A percentile compares a stretch with the other conserved stretches of the same genome.
Conservation (phyloP, 1,139 yeast species). For the Blastobotrys ciferrii region DNA sequence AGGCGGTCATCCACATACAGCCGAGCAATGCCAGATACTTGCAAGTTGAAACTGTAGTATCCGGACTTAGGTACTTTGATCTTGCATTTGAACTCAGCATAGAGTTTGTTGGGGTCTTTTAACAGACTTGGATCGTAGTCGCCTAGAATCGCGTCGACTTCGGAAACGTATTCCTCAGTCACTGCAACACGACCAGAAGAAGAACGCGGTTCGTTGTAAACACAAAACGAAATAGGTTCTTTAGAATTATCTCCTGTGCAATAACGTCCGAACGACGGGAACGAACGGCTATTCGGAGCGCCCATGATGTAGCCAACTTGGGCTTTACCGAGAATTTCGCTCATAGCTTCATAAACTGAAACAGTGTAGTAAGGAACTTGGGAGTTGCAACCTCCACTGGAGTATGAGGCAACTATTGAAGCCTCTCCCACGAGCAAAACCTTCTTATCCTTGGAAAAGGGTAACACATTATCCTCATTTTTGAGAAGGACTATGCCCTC, state of each 20-base stretch:
- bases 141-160: constrained; percentile 1
- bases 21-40: constrained; percentile 51
- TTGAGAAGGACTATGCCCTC: constrained; percentile 44
- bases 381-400: constrained; percentile 54
- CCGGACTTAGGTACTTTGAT: constrained; percentile 47
- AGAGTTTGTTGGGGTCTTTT: constrained; percentile 25
- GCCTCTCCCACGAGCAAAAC: constrained; percentile 51
- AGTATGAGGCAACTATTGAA: constrained; percentile 42
- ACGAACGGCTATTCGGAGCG: constrained; percentile 6
- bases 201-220: constrained; percentile 4
- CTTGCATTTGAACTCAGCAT: constrained; percentile 46
- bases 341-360: constrained; percentile 44
- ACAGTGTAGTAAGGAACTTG: constrained; percentile 44
- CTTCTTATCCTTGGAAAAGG: constrained; percentile 42
- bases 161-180: constrained; percentile 1
- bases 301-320: constrained; percentile 5
- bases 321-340: constrained; percentile 24
- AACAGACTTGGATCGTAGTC: background rate
- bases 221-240: constrained; percentile 3
- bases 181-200: background rate
- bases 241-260: background rate
- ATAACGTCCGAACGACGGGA: constrained; percentile 8
- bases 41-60: constrained; percentile 48
- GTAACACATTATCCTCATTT: constrained; percentile 44
- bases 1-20: constrained; percentile 49